Conservation (phyloP, 495 filamentous ascomycete genomes). For the Penicillium taxi region DNA sequence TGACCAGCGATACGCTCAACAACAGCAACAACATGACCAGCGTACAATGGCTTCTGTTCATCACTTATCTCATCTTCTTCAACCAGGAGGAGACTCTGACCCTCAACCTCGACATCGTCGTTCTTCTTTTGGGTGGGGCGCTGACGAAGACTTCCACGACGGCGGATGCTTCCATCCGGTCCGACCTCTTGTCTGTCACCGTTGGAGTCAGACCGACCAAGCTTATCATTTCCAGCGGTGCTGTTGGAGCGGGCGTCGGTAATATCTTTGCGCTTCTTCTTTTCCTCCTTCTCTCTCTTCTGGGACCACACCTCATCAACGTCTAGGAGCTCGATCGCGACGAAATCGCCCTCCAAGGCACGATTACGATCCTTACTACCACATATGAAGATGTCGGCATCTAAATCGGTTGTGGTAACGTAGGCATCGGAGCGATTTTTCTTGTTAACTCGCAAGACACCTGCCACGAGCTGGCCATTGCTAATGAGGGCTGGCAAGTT, state of each 20-base stretch:
- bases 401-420: conserved; percentile 86
- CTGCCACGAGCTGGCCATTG: conserved; percentile 90
- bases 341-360: conserved; percentile 89
- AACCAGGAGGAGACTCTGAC: conserved; percentile 90
- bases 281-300: conserved; percentile 98
- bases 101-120: conserved; percentile 97
- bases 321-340: conserved; percentile 92
- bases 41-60: conserved; percentile 94
- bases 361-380: conserved; percentile 97
- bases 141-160: conserved; percentile 89
- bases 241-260: conserved; percentile 76
- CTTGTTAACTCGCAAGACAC: conserved; percentile 96
- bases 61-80: conserved; percentile 99
- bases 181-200: conserved; percentile 55
- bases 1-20: conserved; percentile 94
- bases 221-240: conserved; percentile 61
- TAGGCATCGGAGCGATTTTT: conserved; percentile 99
- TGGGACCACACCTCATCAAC: conserved; percentile 98
- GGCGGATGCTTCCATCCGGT: conserved; percentile 72
- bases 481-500: conserved; percentile 83
- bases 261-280: conserved; percentile 99
- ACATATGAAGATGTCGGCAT: conserved; percentile 98
- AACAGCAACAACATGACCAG: conserved; percentile 93
- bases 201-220: conserved; percentile 56
- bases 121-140: conserved; percentile 99